phyloP scores from a whole-genome alignment of 208 protist genomes.

The Trypanosoma rangeli region DNA sequence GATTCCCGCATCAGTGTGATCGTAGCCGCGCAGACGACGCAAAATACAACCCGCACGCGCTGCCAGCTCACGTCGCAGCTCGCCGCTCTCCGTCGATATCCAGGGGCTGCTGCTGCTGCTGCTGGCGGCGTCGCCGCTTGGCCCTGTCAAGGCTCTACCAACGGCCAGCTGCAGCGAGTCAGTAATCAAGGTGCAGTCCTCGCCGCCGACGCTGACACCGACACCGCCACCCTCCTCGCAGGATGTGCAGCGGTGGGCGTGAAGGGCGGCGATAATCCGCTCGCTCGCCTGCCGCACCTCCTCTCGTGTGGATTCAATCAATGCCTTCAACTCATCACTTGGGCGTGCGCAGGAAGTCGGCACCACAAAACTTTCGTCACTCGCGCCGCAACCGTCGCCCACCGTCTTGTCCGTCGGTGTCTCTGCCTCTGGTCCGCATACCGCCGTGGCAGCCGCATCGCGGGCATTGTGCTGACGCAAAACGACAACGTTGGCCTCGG shows the following conservation, averaged over 20 bases:
- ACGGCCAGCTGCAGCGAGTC: constrained; percentile 2
- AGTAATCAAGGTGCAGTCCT: background rate
- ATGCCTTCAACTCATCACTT: constrained; percentile 61
- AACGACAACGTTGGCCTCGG: background rate
- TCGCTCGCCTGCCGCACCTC: constrained; percentile 70
- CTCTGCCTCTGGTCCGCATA: background rate
- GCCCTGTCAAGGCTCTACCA: background rate
- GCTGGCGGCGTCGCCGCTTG: background rate
- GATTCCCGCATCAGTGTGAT: constrained; percentile 44
- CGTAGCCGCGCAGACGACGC: constrained; percentile 66
- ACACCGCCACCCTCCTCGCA: background rate
- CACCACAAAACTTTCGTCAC: background rate
- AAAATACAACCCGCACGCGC: constrained; percentile 41
- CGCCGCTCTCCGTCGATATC: background rate
- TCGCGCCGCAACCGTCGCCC: background rate
- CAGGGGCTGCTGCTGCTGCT: background rate
- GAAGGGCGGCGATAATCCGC: constrained; percentile 54
- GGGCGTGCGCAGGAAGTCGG: constrained; percentile 13
- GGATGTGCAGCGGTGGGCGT: constrained; percentile 10
- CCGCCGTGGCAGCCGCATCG: background rate
- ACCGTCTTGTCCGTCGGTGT: background rate
- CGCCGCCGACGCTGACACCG: background rate
- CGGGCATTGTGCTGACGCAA: background rate
- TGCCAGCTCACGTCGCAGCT: constrained; percentile 35
- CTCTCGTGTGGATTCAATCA: constrained; percentile 64